Base-by-base conservation (phyloP, 2,329 filamentous ascomycete genomes). In the Phyllosticta paracitricarpa region DNA sequence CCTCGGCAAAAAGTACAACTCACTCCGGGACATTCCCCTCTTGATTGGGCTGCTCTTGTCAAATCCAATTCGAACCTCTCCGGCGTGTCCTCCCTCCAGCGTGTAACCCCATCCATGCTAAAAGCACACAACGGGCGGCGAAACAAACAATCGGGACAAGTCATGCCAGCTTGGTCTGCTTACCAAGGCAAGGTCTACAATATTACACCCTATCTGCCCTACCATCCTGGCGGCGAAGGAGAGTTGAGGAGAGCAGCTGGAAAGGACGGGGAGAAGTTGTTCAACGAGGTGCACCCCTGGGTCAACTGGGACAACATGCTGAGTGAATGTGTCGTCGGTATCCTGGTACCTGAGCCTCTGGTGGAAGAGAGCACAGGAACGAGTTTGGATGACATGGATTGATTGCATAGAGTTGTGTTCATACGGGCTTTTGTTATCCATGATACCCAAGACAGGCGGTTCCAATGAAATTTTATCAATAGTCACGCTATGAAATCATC, bases 111-210 rank as follows among this genome's bases (percentile, higher is more conserved):
- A 1, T 86, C 86, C 4, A 84, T 90, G 81, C 81, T 99, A 12
- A 88, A 87, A 71, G 75, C 78, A 51, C 86, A 91, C 75, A 95
- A 89, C 51, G 93, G 93, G 0, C 84, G 93, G 30, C 89, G 88
- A 70, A 91, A 91, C 8, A 86, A 83, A 64, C 89, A 96, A 68
- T 55, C 56, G 51, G 60, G 60, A n/a, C 51, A 62, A 56, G 26
- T 14, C 12, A 58, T 58, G 56, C 61, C 61, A 33, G 91, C 92
- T 0, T 99, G 94, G 94, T 95, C 89, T 63, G 89, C 85, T 1
- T 87, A 96, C 63, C 88, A 90, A 63, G 92, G 93, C 1, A 89
- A 89, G 69, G 93, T 97, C 28, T 99, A 97, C 76, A 97, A 97
- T 70, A 87, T 99, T 62, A 88, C 87, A 0, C 91, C 93, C 0